Conservation (phyloP, 257 asterid species). For the Ilex aquifolium region DNA sequence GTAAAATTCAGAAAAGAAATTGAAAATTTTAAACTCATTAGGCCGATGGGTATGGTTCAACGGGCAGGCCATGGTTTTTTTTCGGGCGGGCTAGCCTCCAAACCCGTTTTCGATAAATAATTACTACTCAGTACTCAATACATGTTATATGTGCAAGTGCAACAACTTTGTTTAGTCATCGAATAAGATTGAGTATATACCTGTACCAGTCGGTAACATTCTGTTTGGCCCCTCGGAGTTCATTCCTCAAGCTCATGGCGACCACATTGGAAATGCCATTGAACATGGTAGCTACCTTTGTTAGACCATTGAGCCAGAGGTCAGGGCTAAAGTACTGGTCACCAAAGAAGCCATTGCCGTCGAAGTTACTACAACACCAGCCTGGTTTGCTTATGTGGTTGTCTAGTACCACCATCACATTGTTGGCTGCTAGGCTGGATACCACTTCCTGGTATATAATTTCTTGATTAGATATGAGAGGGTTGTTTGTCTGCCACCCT, state of each 20-base stretch:
- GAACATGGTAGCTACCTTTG: slow-evolving; percentile 66
- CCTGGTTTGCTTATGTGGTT: slow-evolving; percentile 95
- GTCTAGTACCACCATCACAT: slow-evolving; percentile 80
- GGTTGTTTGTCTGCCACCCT: too few relatives aligned
- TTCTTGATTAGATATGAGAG: background rate
- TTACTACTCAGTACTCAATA: too few relatives aligned
- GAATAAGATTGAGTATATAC: slow-evolving; percentile 13
- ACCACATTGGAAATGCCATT: slow-evolving; percentile 47
- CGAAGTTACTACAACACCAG: slow-evolving; percentile 83
- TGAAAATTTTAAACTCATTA: too few relatives aligned
- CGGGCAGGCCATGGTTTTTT: too few relatives aligned
- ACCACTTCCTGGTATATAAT: slow-evolving; percentile 66
- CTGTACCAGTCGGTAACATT: slow-evolving; percentile 81
- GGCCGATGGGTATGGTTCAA: too few relatives aligned
- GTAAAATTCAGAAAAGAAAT: too few relatives aligned
- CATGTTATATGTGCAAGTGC: too few relatives aligned
- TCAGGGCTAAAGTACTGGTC: slow-evolving; percentile 69
- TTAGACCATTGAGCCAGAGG: slow-evolving; percentile 72
- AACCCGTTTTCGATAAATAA: too few relatives aligned
- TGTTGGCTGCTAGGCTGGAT: slow-evolving; percentile 59
- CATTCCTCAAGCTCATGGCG: slow-evolving; percentile 91
- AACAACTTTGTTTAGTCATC: too few relatives aligned
- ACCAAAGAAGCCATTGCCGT: slow-evolving; percentile 93
- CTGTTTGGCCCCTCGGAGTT: slow-evolving; percentile 75
- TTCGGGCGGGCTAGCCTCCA: too few relatives aligned